Evolutionary conservation across 345 rosid genomes (phyloP), one percentile per base, ranked within the genome.

Genomic region (Murraya paniculata): DNA sequence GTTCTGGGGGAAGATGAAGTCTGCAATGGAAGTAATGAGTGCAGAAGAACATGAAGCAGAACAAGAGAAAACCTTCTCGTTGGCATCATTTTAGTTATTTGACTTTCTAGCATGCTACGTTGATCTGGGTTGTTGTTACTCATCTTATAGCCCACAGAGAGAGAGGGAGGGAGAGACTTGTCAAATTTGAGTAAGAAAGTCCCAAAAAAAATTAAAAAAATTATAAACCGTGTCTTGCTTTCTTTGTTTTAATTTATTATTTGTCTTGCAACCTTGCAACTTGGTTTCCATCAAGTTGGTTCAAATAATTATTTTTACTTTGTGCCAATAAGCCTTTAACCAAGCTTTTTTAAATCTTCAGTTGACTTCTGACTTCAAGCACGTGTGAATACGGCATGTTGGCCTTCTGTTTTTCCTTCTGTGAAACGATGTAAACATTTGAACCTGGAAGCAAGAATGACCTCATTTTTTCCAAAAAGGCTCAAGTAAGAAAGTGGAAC

Each of bases 1-100:
- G 82, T 61, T 79, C 77, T 80, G 65, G 85, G 86, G 7, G 90
- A 86, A 58, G 90, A 75, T 0, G 81, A 77, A 68, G 70, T 55
- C 78, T 73, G 74, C 56, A 75, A 39, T 50, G 87, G 83, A 79
- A 89, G 83, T 14, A 77, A 76, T 25, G 71, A 73, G 56, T 85
- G 39, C 2, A 86, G 18, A 6, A 85, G 31, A 36, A 73, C 0
- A 22, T 58, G 78, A 58, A 84, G 41, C 55, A 87, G 81, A 75
- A 83, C 27, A 31, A 85, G 75, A 53, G 27, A 74, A 38, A 76
- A 57, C 9, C 25, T 81, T 21, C 1, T 73, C 19, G 58, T 9
- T 28, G 33, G 22, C 7, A n/a, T 10, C 87, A 86, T 88, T 62
- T 10, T 81, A 7, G 35, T 30, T 48, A 35, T 25, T 65, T 38